Evolutionary conservation across 345 rosid genomes (phyloP), one percentile per base, ranked within the genome.

Genomic region (Populus davidiana): DNA sequence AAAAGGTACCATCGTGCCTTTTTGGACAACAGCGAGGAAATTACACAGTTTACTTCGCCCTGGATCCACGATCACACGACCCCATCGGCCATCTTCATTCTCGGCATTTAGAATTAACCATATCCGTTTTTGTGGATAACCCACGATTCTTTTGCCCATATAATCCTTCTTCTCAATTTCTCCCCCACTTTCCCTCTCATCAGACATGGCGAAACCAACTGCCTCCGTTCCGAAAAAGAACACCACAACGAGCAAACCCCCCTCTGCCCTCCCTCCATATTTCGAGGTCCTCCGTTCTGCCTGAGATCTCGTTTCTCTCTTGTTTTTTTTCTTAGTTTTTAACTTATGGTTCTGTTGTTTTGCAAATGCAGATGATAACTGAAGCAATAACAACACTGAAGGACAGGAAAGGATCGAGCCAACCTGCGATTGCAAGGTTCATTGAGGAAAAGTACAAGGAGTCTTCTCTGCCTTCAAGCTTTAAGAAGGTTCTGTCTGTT

Each of bases 351-450:
- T 69, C 41, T 43, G 11, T 66, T 29, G 31, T 13, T 50, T 54
- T 23, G 64, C n/a, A 38, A 23, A n/a, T 25, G 31, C 71, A 82
- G 83, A 80, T 80, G 83, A 67, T 83, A 27, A 69, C 33, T 8
- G 83, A 83, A n/a, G 86, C 86, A 18, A 80, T 80, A 67, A 20
- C 59, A 39, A 2, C 76, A 1, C 31, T 83, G 74, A 83, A 80
- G 77, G 79, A 83, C 2, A 75, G 77, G 29, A 77, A 59, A 0
- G 86, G 86, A n/a, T 80, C 86, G 7, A 83, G 86, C 56, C 86
- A 80, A 70, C 74, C 67, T n/a, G 79, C 86, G 17, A 83, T 83
- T 3, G 66, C 81, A 17, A 83, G 74, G 67, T 80, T 77, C 73
- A 74, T 80, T 0, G 83, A 80, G 50, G 71, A 83, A 2, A 80